Base-by-base conservation (phyloP, 306 rosid genomes). In the Prunus fruticosa region DNA sequence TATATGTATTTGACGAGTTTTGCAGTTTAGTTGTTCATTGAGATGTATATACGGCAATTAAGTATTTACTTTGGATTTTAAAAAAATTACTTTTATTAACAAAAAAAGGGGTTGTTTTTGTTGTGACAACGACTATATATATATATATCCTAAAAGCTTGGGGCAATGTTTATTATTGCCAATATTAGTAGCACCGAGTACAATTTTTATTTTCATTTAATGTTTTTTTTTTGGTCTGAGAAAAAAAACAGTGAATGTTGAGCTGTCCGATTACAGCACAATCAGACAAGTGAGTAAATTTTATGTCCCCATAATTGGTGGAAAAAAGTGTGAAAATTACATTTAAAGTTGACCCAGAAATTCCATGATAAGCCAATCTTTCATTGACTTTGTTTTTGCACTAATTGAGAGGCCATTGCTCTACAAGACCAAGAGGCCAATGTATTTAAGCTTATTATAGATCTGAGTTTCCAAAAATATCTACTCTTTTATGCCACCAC, bases 321-420 rank as follows among this genome's bases (percentile, higher is more conserved):
- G 67, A 54, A 2, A 20, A 25, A 53, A 50, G 72, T 75, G 47
- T 57, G 60, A 67, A 76, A 56, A 52, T 52, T 45, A 56, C 67
- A 41, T 28, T 9, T 23, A 3, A 13, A 56, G 34, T 20, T 57
- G 23, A 67, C 57, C 6, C 25, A 45, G 18, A 23, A 67, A 18
- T 38, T 57, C 12, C 34, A 34, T 16, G 53, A 11, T 61, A 15
- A 47, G 52, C 52, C 15, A 5, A 60, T 11, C 25, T 11, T 13
- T 0, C 25, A 4, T 62, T 62, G 22, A 62, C 67, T 0, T 28
- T 1, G 5, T 12, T 6, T 14, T 3, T 64, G 8, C 32, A 32
- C 20, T 64, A 19, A 64, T 19, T 64, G 15, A 1, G 69, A 18
- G 27, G 47, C 11, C 23, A 19, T n/a, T 54, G 23, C 23, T 54